Conservation (phyloP, 148 eudicot species). For the Camellia granthamiana region DNA sequence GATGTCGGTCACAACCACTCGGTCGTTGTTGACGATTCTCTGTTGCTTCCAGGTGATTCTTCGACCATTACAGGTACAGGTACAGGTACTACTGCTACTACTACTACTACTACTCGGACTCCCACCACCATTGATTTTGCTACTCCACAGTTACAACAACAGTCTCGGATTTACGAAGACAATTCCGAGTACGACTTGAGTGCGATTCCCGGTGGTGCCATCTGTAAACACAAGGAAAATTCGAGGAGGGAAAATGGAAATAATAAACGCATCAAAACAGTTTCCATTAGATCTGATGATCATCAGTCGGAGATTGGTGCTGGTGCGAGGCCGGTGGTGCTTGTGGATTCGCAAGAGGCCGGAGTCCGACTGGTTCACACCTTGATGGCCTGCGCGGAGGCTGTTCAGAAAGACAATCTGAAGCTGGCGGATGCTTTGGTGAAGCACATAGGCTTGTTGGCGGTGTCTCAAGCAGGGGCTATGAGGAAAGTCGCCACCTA, state of each 20-base stretch:
- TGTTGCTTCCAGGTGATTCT: conserved; percentile 14
- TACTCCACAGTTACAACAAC: neutral
- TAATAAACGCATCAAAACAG: conserved; percentile 28
- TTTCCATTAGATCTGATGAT: conserved; percentile 14
- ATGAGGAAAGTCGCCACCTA: conserved; percentile 83
- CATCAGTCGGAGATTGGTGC: conserved; percentile 7
- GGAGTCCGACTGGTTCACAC: conserved; percentile 83
- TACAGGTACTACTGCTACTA: no score
- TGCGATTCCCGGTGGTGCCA: conserved; percentile 85
- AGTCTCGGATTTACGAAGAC: conserved; percentile 25
- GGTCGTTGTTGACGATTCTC: neutral
- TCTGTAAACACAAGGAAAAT: conserved; percentile 19
- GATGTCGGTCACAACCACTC: conserved; percentile 1
- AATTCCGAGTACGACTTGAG: conserved; percentile 65
- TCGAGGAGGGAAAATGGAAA: neutral
- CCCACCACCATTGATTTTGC: neutral
- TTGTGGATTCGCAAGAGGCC: conserved; percentile 72
- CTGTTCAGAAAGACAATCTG: conserved; percentile 54
- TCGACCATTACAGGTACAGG: neutral
- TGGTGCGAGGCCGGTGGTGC: conserved; percentile 35
- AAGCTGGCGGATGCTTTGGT: conserved; percentile 64
- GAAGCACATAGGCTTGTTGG: conserved; percentile 60
- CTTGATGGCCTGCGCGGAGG: conserved; percentile 86
- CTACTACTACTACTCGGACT: no score
- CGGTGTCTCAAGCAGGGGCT: conserved; percentile 72